These are phyloP conservation scores for Leccinum pachyderme DNA, from an alignment of 1,284 basidiomycete species.

Conservation along the genomic window DNA sequence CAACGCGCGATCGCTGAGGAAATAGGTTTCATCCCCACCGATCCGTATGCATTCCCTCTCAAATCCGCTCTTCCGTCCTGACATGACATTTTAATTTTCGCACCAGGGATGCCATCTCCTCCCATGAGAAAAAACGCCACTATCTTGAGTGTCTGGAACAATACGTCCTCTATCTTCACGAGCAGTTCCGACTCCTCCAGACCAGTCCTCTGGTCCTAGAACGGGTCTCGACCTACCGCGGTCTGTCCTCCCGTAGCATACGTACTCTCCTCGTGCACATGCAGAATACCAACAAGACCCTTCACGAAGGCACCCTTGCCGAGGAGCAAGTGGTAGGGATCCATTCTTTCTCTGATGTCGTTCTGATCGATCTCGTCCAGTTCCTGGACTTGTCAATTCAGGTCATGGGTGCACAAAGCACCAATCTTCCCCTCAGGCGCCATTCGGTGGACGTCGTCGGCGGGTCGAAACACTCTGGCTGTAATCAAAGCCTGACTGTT, in stretches of 20 bases:
- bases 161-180: conserved; percentile 63
- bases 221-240: conserved; percentile 53
- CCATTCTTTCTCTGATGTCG: not conserved
- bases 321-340: conserved; percentile 54
- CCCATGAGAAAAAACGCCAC: conserved; percentile 72
- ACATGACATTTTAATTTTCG: not conserved
- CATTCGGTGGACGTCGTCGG: conserved; percentile 29
- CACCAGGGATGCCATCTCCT: conserved; percentile 61
- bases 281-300: conserved; percentile 50
- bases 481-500: conserved; percentile 9
- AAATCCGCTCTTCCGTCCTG: not conserved
- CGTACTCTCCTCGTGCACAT: conserved; percentile 63
- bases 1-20: conserved; percentile 51
- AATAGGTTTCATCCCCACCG: conserved; percentile 55
- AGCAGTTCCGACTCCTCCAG: conserved; percentile 53
- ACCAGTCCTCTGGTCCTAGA: conserved; percentile 49
- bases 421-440: conserved; percentile 29
- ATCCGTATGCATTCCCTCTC: conserved; percentile 47
- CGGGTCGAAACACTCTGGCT: conserved; percentile 11
- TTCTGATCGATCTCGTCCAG: conserved; percentile 10
- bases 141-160: conserved; percentile 71
- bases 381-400: conserved; percentile 31
- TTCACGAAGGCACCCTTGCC: conserved; percentile 45
- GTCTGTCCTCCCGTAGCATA: conserved; percentile 57
- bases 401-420: conserved; percentile 27